Percentiles rank a stretch among this genome's conserved stretches.
Evolutionary conservation across 352 stramenopile species (phyloP).

Genomic region (Pilasporangium apinafurcum): DNA sequence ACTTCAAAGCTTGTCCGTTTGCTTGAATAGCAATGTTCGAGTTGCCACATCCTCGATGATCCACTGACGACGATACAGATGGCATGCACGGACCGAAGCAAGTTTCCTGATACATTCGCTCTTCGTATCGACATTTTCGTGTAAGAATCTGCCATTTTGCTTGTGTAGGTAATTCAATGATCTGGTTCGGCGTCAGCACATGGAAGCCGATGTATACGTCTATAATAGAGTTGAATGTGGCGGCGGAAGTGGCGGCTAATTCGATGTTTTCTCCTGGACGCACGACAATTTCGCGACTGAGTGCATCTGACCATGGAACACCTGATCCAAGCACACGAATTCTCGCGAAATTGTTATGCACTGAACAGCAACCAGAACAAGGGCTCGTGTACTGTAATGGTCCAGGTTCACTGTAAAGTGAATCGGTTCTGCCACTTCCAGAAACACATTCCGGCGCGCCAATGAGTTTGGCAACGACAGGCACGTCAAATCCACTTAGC

Average conservation of each 20-base stretch:
- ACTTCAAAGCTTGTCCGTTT: slow-evolving; percentile 18
- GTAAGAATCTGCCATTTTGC: slow-evolving; percentile 61
- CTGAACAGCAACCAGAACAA: slow-evolving; percentile 66
- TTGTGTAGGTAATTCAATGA: slow-evolving; percentile 42
- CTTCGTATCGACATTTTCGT: slow-evolving; percentile 39
- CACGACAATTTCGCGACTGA: slow-evolving; percentile 29
- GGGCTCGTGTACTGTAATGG: slow-evolving; percentile 45
- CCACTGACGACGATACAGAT: neutral
- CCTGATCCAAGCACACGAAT: slow-evolving; percentile 32
- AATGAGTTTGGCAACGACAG: slow-evolving; percentile 60
- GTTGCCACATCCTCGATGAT: slow-evolving; percentile 35
- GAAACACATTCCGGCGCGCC: slow-evolving; percentile 53
- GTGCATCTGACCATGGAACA: slow-evolving; percentile 23
- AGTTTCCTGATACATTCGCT: slow-evolving; percentile 35
- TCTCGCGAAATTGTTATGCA: slow-evolving; percentile 42
- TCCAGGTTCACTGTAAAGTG: slow-evolving; percentile 34
- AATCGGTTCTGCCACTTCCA: slow-evolving; percentile 37
- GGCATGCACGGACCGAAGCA: slow-evolving; percentile 40
- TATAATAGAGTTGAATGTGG: slow-evolving; percentile 49
- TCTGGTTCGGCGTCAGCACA: slow-evolving; percentile 60
- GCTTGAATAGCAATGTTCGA: slow-evolving; percentile 43
- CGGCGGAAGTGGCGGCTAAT: slow-evolving; percentile 31
- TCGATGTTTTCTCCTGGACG: slow-evolving; percentile 40
- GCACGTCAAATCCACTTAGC: slow-evolving; percentile 47
- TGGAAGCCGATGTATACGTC: slow-evolving; percentile 74